Conservation (phyloP, 2,329 filamentous ascomycete species). For the Penicillium sp. region DNA sequence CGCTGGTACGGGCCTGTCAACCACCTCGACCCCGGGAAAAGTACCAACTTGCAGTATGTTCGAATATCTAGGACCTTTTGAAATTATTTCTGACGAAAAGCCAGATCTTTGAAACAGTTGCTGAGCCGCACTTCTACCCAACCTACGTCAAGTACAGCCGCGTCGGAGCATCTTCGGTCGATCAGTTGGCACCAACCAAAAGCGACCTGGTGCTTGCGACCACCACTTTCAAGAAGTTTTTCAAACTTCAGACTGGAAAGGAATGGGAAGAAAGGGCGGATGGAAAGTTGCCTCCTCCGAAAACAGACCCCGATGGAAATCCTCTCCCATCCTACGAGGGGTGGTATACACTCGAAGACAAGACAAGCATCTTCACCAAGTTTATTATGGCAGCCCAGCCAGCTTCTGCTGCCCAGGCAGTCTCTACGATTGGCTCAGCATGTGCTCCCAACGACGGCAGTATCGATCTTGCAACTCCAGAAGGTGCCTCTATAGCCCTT, state of each 20-base stretch:
- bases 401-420: neutral
- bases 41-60: constrained; percentile 55
- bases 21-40: constrained; percentile 52
- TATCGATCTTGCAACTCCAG: too few relatives aligned
- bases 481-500: too few relatives aligned
- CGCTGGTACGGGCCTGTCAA: constrained; percentile 50
- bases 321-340: constrained; percentile 24
- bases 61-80: constrained; percentile 1
- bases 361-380: constrained; percentile 17
- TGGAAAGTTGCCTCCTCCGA: constrained; percentile 15
- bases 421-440: neutral
- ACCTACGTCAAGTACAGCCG: constrained; percentile 49
- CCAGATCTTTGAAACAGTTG: constrained; percentile 63
- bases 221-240: constrained; percentile 52
- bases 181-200: constrained; percentile 31
- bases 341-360: constrained; percentile 29
- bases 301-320: constrained; percentile 22
- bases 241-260: constrained; percentile 53
- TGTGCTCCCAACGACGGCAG: too few relatives aligned
- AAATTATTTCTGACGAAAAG: neutral
- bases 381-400: constrained; percentile 14
- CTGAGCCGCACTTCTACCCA: constrained; percentile 55
- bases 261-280: constrained; percentile 50
- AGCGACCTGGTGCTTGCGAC: constrained; percentile 41
- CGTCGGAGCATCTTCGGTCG: constrained; percentile 24